Evolutionary conservation across 257 asterid genomes (phyloP).

Genomic region (Capsicum chinense): DNA sequence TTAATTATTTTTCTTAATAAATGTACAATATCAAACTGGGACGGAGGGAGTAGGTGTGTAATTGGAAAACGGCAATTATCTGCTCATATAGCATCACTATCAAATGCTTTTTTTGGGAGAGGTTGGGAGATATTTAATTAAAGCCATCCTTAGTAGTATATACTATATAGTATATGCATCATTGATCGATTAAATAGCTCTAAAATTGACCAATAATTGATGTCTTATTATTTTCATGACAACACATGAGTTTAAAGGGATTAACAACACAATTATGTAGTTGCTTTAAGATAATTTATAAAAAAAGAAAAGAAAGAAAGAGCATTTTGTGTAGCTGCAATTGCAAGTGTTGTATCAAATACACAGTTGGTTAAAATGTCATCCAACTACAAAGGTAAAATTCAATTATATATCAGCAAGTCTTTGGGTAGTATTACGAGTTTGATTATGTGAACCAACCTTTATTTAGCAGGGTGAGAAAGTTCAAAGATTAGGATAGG

Average conservation of each 20-base stretch:
- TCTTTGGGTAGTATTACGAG: not conserved
- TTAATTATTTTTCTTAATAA: no score
- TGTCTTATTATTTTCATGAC: not conserved
- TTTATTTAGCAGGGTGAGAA: not conserved
- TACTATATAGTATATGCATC: not conserved
- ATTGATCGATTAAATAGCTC: conserved; percentile 24
- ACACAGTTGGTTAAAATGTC: not conserved
- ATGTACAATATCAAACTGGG: no score
- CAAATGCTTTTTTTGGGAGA: not conserved
- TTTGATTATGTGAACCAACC: not conserved
- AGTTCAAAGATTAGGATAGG: not conserved
- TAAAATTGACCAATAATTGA: conserved; percentile 10
- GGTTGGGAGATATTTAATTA: not conserved
- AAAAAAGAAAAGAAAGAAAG: not conserved
- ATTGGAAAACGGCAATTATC: not conserved
- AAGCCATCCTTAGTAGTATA: not conserved
- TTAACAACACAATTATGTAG: not conserved
- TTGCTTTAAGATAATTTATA: not conserved
- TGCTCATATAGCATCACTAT: conserved; percentile 7
- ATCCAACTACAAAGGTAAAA: not conserved
- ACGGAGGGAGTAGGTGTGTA: no score
- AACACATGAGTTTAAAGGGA: not conserved
- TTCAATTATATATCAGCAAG: not conserved
- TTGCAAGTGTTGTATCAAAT: not conserved
- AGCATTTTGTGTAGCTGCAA: not conserved